Conservation (phyloP, 371 early-diverging fungal species). For the Saksenaea oblongispora region DNA sequence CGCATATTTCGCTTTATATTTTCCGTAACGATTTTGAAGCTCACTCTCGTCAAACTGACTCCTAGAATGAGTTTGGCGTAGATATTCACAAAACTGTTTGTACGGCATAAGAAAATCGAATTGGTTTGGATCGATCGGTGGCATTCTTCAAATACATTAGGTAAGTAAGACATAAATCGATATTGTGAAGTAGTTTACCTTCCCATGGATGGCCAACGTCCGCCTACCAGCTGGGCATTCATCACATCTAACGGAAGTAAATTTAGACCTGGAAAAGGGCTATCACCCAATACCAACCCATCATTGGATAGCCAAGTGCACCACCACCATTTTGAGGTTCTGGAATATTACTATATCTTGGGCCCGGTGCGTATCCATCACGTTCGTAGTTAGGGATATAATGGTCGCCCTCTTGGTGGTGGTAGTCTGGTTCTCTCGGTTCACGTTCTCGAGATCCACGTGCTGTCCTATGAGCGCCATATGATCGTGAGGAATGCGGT, state of each 20-base stretch:
- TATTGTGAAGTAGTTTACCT: not conserved
- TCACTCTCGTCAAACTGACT: slow-evolving; percentile 77
- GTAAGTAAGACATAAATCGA: not conserved
- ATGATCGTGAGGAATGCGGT: slow-evolving; percentile 11
- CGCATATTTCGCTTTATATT: slow-evolving; percentile 78
- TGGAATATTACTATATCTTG: slow-evolving; percentile 51
- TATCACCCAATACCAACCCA: slow-evolving; percentile 27
- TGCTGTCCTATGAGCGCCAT: slow-evolving; percentile 8
- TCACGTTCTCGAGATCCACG: slow-evolving; percentile 11
- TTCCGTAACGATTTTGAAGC: slow-evolving; percentile 72
- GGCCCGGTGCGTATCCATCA: slow-evolving; percentile 74
- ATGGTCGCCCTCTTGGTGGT: slow-evolving; percentile 63
- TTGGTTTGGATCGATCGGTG: slow-evolving; percentile 71
- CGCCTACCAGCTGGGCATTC: slow-evolving; percentile 27
- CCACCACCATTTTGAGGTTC: slow-evolving; percentile 19
- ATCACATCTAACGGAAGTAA: slow-evolving; percentile 23
- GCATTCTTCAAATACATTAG: slow-evolving; percentile 10
- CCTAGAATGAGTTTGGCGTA: slow-evolving; percentile 52
- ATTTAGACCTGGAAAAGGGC: not conserved
- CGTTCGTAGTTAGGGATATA: slow-evolving; percentile 87
- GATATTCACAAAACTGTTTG: slow-evolving; percentile 78
- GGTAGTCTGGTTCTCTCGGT: slow-evolving; percentile 25
- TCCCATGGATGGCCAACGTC: slow-evolving; percentile 9
- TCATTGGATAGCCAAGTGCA: slow-evolving; percentile 22
- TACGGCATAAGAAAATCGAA: slow-evolving; percentile 78